phyloP scores from a whole-genome alignment of 805 yeast species.

The Candida awuae region DNA sequence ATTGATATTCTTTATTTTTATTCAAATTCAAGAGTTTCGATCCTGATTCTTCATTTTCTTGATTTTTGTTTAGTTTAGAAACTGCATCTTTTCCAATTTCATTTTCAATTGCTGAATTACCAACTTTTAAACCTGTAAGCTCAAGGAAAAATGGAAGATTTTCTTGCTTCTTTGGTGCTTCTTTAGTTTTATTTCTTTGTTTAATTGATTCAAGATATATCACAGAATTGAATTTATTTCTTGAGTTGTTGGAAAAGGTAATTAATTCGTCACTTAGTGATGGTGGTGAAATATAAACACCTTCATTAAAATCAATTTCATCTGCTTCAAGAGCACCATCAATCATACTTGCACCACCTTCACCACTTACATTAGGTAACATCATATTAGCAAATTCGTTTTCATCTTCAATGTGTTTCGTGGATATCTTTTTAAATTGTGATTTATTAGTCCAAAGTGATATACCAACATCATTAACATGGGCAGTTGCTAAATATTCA shows the following conservation, averaged over 20 bases:
- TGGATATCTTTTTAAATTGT: slow-evolving; percentile 69
- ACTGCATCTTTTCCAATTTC: slow-evolving; percentile 29
- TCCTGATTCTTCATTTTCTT: slow-evolving; percentile 14
- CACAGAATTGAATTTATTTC: slow-evolving; percentile 70
- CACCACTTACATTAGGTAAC: slow-evolving; percentile 74
- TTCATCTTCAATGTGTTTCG: slow-evolving; percentile 68
- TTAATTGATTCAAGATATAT: slow-evolving; percentile 77
- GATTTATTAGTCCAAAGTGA: slow-evolving; percentile 88
- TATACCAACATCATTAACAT: slow-evolving; percentile 84
- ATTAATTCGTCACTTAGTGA: slow-evolving; percentile 58
- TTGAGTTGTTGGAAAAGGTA: slow-evolving; percentile 72
- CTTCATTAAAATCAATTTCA: slow-evolving; percentile 21
- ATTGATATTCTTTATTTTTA: slow-evolving; percentile 33
- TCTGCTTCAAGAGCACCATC: slow-evolving; percentile 65
- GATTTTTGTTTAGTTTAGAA: slow-evolving; percentile 23
- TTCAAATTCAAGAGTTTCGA: slow-evolving; percentile 30
- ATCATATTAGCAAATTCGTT: slow-evolving; percentile 56
- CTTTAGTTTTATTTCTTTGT: slow-evolving; percentile 81
- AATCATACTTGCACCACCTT: slow-evolving; percentile 59
- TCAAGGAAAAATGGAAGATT: slow-evolving; percentile 74
- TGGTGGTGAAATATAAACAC: slow-evolving; percentile 43
- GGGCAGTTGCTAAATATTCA: slow-evolving; percentile 86
- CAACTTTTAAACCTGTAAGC: slow-evolving; percentile 56
- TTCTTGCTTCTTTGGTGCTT: slow-evolving; percentile 79
- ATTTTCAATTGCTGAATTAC: slow-evolving; percentile 54